A percentile compares a stretch with the other conserved stretches of the same genome.
These are phyloP conservation scores for Colletotrichum navitas DNA, from an alignment of 2,329 filamentous ascomycete genomes.

Conservation along the genomic window DNA sequence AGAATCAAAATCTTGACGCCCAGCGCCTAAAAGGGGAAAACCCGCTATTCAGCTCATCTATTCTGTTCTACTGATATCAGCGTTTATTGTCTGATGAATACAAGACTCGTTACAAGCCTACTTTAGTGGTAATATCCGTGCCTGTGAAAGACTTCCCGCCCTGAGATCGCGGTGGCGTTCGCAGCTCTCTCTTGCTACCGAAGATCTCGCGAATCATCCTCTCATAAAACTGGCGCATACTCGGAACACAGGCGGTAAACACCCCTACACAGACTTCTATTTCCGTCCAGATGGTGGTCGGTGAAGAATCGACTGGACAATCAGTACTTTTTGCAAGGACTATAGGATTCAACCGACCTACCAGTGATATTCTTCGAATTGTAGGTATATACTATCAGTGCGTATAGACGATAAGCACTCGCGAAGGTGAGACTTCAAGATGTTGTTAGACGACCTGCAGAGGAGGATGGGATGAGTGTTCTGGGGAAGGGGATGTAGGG, in stretches of 20 bases:
- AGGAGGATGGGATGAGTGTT: too few species aligned
- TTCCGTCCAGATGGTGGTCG: constrained; percentile 50
- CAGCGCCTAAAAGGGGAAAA: background rate
- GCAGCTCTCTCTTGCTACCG: background rate
- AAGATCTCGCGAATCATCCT: background rate
- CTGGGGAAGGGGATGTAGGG: too few species aligned
- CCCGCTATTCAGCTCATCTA: background rate
- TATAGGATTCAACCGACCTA: constrained; percentile 19
- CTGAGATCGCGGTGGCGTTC: background rate
- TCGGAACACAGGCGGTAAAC: background rate
- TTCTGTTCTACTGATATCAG: background rate
- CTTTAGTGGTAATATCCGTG: background rate
- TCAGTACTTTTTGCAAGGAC: constrained; percentile 51
- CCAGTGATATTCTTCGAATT: too few species aligned
- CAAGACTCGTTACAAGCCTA: background rate
- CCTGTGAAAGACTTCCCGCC: background rate
- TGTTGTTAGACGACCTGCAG: too few species aligned
- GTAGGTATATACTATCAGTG: too few species aligned
- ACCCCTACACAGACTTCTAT: background rate
- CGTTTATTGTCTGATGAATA: background rate
- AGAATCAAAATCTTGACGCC: background rate
- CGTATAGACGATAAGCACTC: too few species aligned
- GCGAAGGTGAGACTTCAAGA: too few species aligned
- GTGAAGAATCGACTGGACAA: too few species aligned
- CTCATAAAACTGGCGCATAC: constrained; percentile 6